Percentiles rank a stretch among this genome's conserved stretches.
phyloP scores from a whole-genome alignment of 768 basidiomycete species.

The Clavulina sp. region DNA sequence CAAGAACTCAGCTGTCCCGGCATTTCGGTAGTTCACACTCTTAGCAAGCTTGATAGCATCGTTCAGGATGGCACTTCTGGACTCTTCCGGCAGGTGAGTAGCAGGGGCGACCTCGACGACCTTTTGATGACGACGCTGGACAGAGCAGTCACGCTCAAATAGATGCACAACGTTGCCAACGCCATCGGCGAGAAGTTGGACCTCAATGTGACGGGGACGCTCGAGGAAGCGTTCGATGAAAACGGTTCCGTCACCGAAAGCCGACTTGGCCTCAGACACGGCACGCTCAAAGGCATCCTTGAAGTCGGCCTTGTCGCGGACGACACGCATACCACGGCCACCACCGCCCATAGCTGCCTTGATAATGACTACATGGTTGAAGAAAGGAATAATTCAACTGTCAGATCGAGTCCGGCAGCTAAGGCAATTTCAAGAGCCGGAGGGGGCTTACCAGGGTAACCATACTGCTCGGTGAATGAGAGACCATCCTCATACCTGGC shows the following conservation, averaged over 20 bases:
- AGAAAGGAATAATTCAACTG: constrained; percentile 3
- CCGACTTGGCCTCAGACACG: constrained; percentile 85
- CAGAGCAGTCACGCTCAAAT: constrained; percentile 98
- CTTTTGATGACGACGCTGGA: constrained; percentile 95
- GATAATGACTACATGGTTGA: constrained; percentile 60
- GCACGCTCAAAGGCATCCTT: constrained; percentile 78
- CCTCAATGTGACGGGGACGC: constrained; percentile 93
- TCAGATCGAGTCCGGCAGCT: not conserved
- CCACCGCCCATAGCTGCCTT: constrained; percentile 99
- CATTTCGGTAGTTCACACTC: constrained; percentile 89
- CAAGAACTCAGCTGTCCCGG: constrained; percentile 96
- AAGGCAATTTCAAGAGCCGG: not conserved
- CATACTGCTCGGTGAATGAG: constrained; percentile 85
- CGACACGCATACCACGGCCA: constrained; percentile 98
- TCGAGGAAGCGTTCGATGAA: constrained; percentile 98
- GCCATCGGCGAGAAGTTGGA: constrained; percentile 83
- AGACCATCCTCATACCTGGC: constrained; percentile 59
- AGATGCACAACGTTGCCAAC: constrained; percentile 92
- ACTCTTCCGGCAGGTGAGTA: constrained; percentile 78
- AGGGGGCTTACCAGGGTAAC: constrained; percentile 60
- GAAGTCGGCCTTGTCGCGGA: constrained; percentile 85
- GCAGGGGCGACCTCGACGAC: constrained; percentile 98
- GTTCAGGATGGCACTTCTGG: constrained; percentile 67
- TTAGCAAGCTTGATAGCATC: constrained; percentile 92
- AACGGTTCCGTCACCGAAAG: constrained; percentile 96